Percentiles rank a stretch among this genome's conserved stretches.
Evolutionary conservation across 2,329 filamentous ascomycete genomes (phyloP).

Genomic region (Pseudogymnoascus sp.): DNA sequence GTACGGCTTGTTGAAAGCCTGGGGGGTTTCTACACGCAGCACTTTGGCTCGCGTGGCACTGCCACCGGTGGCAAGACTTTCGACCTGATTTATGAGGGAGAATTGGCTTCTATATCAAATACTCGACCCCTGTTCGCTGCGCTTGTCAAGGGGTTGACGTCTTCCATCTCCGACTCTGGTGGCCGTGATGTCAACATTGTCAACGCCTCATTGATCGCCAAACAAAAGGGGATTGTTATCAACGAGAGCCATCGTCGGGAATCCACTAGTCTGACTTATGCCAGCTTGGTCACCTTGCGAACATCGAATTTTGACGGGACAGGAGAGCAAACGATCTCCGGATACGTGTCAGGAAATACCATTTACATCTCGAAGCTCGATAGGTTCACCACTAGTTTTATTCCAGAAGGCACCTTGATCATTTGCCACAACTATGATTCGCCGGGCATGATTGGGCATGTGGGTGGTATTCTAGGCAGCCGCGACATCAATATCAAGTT

Average conservation of each 20-base stretch:
- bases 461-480: constrained; percentile 60
- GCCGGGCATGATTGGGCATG: constrained; percentile 73
- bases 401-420: constrained; percentile 64
- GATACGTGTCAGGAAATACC: constrained; percentile 55
- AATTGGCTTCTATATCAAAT: constrained; percentile 60
- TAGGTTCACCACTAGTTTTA: constrained; percentile 64
- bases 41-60: constrained; percentile 42
- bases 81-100: constrained; percentile 69
- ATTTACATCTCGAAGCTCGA: constrained; percentile 65
- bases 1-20: constrained; percentile 70
- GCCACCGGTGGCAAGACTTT: constrained; percentile 55
- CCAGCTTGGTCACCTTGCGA: constrained; percentile 61
- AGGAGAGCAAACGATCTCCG: constrained; percentile 42
- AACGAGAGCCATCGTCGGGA: constrained; percentile 62
- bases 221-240: constrained; percentile 68
- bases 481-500: constrained; percentile 70
- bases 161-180: constrained; percentile 57
- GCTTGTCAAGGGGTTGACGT: constrained; percentile 65
- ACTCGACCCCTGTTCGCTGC: constrained; percentile 73
- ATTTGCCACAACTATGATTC: constrained; percentile 75
- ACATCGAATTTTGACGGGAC: constrained; percentile 28
- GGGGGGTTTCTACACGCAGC: constrained; percentile 70
- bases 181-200: constrained; percentile 71
- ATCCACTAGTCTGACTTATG: constrained; percentile 53
- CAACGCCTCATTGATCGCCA: constrained; percentile 66